phyloP scores from a whole-genome alignment of 352 stramenopile genomes.

The Pythium brassicae region DNA sequence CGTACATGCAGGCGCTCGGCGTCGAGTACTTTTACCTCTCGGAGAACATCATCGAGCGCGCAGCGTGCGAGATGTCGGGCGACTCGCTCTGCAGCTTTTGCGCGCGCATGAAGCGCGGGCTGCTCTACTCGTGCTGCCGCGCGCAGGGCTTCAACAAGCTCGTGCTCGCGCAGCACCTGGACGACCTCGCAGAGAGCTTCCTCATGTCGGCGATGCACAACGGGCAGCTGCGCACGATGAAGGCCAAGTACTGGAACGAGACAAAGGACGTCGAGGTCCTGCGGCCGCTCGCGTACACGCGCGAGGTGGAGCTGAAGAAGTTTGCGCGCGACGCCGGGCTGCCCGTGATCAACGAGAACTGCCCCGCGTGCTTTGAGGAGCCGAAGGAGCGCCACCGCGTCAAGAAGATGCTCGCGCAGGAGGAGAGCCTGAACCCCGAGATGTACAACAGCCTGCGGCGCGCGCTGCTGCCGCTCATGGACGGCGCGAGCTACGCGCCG shows the following conservation, averaged over 20 bases:
- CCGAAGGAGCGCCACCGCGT: conserved; percentile 95
- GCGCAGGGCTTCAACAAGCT: conserved; percentile 93
- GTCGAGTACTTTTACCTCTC: conserved; percentile 95
- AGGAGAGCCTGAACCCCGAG: conserved; percentile 92
- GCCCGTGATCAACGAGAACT: conserved; percentile 99
- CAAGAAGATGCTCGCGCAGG: conserved; percentile 96
- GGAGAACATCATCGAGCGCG: conserved; percentile 91
- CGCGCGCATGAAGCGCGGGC: conserved; percentile 95
- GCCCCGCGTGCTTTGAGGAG: conserved; percentile 98
- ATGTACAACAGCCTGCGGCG: conserved; percentile 76
- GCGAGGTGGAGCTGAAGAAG: conserved; percentile 91
- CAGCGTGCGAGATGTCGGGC: conserved; percentile 81
- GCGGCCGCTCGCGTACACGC: conserved; percentile 94
- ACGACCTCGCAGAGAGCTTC: conserved; percentile 97
- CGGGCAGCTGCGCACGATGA: conserved; percentile 98
- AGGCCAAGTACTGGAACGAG: conserved; percentile 97
- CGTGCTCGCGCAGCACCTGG: conserved; percentile 95
- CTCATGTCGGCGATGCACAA: conserved; percentile 99
- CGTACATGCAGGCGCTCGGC: conserved; percentile 93
- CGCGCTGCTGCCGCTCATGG: conserved; percentile 78
- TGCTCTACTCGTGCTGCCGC: conserved; percentile 95
- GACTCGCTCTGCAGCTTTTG: conserved; percentile 96
- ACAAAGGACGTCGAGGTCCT: conserved; percentile 93
- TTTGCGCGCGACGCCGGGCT: conserved; percentile 84
- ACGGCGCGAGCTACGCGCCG: conserved; percentile 61